Percentiles rank a stretch among this genome's conserved stretches.
These are phyloP conservation scores for Aspergillus leporis DNA, from an alignment of 495 filamentous ascomycete species.

Conservation along the genomic window DNA sequence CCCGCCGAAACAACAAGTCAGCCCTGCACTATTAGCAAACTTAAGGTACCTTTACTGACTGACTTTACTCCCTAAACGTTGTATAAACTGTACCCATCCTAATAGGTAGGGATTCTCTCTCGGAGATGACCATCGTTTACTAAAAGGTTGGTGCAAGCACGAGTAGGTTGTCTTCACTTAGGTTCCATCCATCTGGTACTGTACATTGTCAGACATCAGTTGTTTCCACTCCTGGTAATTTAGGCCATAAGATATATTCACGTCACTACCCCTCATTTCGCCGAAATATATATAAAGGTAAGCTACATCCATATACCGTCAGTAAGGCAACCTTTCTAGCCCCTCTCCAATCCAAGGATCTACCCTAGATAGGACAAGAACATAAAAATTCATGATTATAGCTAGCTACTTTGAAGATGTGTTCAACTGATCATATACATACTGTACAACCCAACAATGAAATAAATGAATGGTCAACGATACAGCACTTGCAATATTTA, in stretches of 20 bases:
- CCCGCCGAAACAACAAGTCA: conserved; percentile 22
- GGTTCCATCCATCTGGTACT: background rate
- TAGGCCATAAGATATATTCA: background rate
- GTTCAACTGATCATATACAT: background rate
- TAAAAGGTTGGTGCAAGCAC: too few species aligned
- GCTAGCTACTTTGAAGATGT: too few species aligned
- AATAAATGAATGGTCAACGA: background rate
- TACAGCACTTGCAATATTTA: background rate
- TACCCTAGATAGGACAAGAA: too few species aligned
- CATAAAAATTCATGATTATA: too few species aligned
- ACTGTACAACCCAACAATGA: background rate
- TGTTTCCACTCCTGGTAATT: background rate
- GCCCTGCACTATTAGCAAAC: conserved; percentile 5
- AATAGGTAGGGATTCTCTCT: too few species aligned
- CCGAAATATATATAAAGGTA: background rate
- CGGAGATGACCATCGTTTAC: too few species aligned
- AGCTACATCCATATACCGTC: background rate
- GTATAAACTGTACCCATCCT: too few species aligned
- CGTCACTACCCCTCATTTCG: background rate
- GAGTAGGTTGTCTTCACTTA: too few species aligned
- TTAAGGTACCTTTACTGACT: background rate
- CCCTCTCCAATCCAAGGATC: too few species aligned
- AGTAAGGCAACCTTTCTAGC: background rate
- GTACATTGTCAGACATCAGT: background rate
- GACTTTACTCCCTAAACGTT: too few species aligned